These are phyloP conservation scores for Russula sp. DNA, from an alignment of 768 basidiomycete genomes.

Conservation along the genomic window DNA sequence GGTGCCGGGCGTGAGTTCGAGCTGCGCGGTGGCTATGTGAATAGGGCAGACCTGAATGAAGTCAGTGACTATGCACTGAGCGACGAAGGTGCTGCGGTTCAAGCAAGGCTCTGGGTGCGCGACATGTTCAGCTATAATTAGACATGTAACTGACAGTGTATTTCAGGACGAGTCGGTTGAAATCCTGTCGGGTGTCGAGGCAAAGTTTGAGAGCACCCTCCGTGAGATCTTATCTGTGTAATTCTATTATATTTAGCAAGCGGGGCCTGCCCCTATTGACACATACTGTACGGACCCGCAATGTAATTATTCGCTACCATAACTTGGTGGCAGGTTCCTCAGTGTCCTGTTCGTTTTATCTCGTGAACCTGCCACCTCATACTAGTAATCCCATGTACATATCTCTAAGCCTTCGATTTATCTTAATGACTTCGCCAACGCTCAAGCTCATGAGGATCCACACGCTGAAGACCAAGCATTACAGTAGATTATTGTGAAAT, in stretches of 20 bases:
- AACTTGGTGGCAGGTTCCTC: too few species aligned
- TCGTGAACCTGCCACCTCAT: too few species aligned
- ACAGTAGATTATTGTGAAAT: too few species aligned
- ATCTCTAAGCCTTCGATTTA: too few species aligned
- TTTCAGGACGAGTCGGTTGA: conserved; percentile 22
- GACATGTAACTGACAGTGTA: background rate
- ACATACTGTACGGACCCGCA: background rate
- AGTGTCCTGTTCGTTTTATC: too few species aligned
- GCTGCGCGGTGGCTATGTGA: conserved; percentile 18
- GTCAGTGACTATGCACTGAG: conserved; percentile 25
- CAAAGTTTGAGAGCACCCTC: conserved; percentile 12
- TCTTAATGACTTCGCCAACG: too few species aligned
- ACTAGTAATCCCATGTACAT: too few species aligned
- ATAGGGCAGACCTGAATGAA: conserved; percentile 9
- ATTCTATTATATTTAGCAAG: background rate
- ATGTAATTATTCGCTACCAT: background rate
- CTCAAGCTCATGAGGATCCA: too few species aligned
- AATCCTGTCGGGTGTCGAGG: conserved; percentile 15
- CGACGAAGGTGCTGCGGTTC: conserved; percentile 17
- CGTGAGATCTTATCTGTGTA: conserved; percentile 9
- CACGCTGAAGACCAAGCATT: too few species aligned
- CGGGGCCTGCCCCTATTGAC: too few species aligned
- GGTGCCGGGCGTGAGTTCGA: conserved; percentile 18
- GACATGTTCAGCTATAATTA: background rate
- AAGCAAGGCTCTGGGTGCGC: conserved; percentile 23